Base-by-base conservation (phyloP, 441 rosid genomes). In the Pelargonium australe region DNA sequence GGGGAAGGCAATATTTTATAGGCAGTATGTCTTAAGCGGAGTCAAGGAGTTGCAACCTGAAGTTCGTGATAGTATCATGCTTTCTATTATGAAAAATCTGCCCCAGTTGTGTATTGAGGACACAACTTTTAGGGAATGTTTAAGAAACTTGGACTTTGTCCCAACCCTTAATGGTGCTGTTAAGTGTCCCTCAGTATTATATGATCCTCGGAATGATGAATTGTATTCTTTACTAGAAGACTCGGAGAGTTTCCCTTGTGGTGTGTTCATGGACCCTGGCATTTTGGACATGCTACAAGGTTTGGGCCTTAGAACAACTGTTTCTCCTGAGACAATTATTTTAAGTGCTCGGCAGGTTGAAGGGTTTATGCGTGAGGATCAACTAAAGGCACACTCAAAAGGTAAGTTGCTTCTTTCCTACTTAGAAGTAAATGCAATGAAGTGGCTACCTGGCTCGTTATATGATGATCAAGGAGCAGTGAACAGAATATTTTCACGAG, bases 181-280 rank as follows among this genome's bases (percentile, higher is more conserved):
- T 61, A 95, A 82, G 82, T 77, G 85, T 77, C 97, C 99, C 69
- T 76, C 82, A 73, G 85, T 75, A 68, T 81, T 95, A 55, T 81
- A 95, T 66, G 99, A 95, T 87, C 97, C 97, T 78, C 97, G 99
- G 66, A 85, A 84, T 75, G 97, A 87, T 73, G 99, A 95, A 83
- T 80, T 90, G 76, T 84, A 78, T 84, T 94, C 89, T 80, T 84
- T 95, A 80, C 79, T 95, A 64, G 96, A 90, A 76, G 89, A 90
- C 78, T 86, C 91, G 47, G 91, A 85, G 71, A 84, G 90, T 81
- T 95, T 90, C 71, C 99, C 99, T 41, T 80, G 75, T 66, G 89
- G 85, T 73, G 76, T 78, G 75, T 95, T 87, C 79, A 91, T 83
- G 78, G 87, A 82, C 66, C 82, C 87, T 80, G 82, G 76, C 55